phyloP scores from a whole-genome alignment of 371 early-diverging fungal species.

The Massospora cicadina region DNA sequence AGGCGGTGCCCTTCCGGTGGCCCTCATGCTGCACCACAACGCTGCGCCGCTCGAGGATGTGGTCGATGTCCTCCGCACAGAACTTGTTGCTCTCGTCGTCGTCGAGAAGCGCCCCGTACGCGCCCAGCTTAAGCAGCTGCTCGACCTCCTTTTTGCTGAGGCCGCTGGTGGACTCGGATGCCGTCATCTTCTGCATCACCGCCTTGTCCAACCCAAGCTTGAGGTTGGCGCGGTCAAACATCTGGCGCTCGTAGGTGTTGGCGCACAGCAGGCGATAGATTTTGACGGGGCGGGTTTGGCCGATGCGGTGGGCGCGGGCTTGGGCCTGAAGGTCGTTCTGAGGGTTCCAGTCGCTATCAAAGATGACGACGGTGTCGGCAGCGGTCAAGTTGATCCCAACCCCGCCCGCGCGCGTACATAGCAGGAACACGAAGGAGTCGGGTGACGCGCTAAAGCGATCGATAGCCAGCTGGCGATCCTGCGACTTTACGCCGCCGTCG shows the following conservation, averaged over 20 bases:
- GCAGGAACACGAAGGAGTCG: slow-evolving; percentile 67
- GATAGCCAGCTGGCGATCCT: slow-evolving; percentile 64
- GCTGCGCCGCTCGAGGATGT: slow-evolving; percentile 79
- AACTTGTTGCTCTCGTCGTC: slow-evolving; percentile 70
- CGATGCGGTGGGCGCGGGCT: slow-evolving; percentile 66
- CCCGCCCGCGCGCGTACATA: slow-evolving; percentile 88
- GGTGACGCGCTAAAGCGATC: slow-evolving; percentile 82
- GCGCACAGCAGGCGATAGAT: slow-evolving; percentile 81
- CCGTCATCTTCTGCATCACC: slow-evolving; percentile 44
- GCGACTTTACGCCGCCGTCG: slow-evolving; percentile 73
- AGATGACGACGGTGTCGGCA: slow-evolving; percentile 90
- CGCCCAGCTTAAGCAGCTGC: slow-evolving; percentile 75
- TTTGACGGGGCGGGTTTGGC: slow-evolving; percentile 81
- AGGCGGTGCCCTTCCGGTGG: slow-evolving; percentile 56
- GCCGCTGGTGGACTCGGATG: neutral
- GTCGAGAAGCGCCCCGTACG: slow-evolving; percentile 78
- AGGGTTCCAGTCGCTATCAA: slow-evolving; percentile 95
- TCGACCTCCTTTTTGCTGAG: slow-evolving; percentile 68
- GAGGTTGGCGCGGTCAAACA: slow-evolving; percentile 62
- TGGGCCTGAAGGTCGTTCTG: slow-evolving; percentile 56
- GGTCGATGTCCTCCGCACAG: slow-evolving; percentile 94
- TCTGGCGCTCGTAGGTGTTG: slow-evolving; percentile 78
- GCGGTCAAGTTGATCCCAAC: slow-evolving; percentile 95
- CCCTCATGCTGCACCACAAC: slow-evolving; percentile 70
- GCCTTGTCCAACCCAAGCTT: slow-evolving; percentile 76